Evolutionary conservation across 257 asterid species (phyloP).

Genomic region (Solanum ossicruentum): DNA sequence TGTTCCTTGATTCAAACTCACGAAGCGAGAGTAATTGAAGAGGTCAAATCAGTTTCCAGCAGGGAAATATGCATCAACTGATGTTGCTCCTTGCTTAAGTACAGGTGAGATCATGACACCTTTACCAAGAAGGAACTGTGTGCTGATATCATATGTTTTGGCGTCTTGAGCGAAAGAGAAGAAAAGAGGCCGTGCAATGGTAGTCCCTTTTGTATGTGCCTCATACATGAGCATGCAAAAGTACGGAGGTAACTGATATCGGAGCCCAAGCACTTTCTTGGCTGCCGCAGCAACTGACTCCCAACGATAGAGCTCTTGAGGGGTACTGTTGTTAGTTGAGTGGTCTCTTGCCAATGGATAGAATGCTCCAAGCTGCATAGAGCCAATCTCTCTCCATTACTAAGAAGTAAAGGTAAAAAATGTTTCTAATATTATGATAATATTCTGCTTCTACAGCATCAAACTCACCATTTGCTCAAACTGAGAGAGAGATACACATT

Average conservation of each 20-base stretch:
- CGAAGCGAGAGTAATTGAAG: conserved; percentile 15
- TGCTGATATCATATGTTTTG: conserved; percentile 25
- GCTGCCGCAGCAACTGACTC: conserved; percentile 40
- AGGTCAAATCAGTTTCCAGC: conserved; percentile 36
- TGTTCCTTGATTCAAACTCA: conserved; percentile 12
- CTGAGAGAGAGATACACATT: not conserved
- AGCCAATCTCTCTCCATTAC: not conserved
- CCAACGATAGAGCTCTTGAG: conserved; percentile 41
- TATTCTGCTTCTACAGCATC: not conserved
- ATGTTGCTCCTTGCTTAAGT: conserved; percentile 14
- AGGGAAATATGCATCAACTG: conserved; percentile 29
- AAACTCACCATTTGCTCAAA: not conserved
- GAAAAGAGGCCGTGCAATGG: conserved; percentile 36
- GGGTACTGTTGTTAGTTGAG: conserved; percentile 5
- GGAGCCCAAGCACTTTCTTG: conserved; percentile 32
- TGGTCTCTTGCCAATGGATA: conserved; percentile 53
- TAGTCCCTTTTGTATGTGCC: conserved; percentile 32
- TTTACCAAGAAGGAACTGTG: conserved; percentile 34
- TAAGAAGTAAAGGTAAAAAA: not conserved
- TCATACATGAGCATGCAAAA: conserved; percentile 32
- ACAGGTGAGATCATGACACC: conserved; percentile 40
- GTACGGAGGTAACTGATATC: conserved; percentile 29
- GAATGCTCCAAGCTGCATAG: conserved; percentile 42
- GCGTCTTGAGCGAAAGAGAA: conserved; percentile 37
- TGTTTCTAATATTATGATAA: not conserved